phyloP scores from a whole-genome alignment of 352 stramenopile species.

The Globisporangium spinosum region DNA sequence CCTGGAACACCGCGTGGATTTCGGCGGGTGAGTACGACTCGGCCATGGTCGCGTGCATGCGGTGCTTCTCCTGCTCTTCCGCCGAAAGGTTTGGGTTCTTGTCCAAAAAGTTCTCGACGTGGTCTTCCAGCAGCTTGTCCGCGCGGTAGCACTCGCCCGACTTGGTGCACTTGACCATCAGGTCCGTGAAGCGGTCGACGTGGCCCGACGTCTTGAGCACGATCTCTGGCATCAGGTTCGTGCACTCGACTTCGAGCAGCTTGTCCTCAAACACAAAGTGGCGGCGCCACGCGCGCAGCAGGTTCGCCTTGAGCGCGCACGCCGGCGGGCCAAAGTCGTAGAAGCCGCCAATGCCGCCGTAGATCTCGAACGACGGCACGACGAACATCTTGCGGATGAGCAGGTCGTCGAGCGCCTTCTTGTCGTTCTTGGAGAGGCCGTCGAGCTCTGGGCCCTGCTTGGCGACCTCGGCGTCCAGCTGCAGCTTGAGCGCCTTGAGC shows the following conservation, averaged over 20 bases:
- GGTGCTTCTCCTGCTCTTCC: slow-evolving; percentile 92
- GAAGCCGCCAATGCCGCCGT: slow-evolving; percentile 97
- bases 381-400: slow-evolving; percentile 99
- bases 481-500: slow-evolving; percentile 93
- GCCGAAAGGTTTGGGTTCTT: slow-evolving; percentile 74
- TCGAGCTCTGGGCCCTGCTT: slow-evolving; percentile 63
- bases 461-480: slow-evolving; percentile 79
- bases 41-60: slow-evolving; percentile 92
- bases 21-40: slow-evolving; percentile 98
- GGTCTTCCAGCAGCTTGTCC: slow-evolving; percentile 99
- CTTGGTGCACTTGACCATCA: slow-evolving; percentile 98
- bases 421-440: slow-evolving; percentile 66
- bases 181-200: slow-evolving; percentile 98
- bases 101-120: slow-evolving; percentile 96
- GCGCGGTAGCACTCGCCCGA: slow-evolving; percentile 98
- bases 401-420: slow-evolving; percentile 95
- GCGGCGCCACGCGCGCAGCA: slow-evolving; percentile 95
- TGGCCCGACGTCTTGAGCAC: slow-evolving; percentile 99
- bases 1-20: slow-evolving; percentile 92
- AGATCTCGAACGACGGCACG: slow-evolving; percentile 99
- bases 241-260: slow-evolving; percentile 99
- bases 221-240: slow-evolving; percentile 95
- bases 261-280: slow-evolving; percentile 99
- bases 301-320: slow-evolving; percentile 95
- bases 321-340: slow-evolving; percentile 98